phyloP scores from a whole-genome alignment of 306 rosid species.

The Betula pendula region DNA sequence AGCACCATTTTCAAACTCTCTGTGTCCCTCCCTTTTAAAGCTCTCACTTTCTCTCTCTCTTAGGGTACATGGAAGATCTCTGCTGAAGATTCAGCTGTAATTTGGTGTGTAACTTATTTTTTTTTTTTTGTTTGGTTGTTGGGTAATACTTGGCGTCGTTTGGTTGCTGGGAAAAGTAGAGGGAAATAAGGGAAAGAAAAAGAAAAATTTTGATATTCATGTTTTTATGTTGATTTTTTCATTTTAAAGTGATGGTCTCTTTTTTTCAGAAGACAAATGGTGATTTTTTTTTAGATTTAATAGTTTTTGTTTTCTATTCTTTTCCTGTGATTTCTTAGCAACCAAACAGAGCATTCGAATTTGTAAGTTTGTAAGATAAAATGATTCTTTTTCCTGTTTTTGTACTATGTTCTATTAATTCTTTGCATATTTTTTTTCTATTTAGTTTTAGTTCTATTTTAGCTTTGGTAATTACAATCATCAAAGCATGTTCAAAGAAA shows the following conservation, averaged over 20 bases:
- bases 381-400: not conserved
- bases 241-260: not conserved
- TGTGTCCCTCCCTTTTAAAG: slow-evolving; percentile 41
- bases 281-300: not conserved
- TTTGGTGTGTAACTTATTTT: slow-evolving; percentile 29
- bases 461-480: slow-evolving; percentile 1
- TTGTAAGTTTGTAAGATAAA: not conserved
- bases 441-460: not conserved
- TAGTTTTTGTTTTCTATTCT: not conserved
- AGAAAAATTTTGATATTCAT: not conserved
- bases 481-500: slow-evolving; percentile 21
- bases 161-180: slow-evolving; percentile 16
- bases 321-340: not conserved
- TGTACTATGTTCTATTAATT: not conserved
- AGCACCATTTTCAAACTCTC: slow-evolving; percentile 43
- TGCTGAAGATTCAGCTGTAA: slow-evolving; percentile 23
- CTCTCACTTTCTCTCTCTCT: slow-evolving; percentile 35
- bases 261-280: not conserved
- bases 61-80: slow-evolving; percentile 40
- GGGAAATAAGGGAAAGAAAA: not conserved
- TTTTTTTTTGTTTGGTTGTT: slow-evolving; percentile 3
- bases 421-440: not conserved
- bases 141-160: not conserved
- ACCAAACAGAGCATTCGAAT: not conserved
- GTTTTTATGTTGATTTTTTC: not conserved